Evolutionary conservation across 2,329 filamentous ascomycete genomes (phyloP).

Genomic region (Ophiocordyceps sinensis): DNA sequence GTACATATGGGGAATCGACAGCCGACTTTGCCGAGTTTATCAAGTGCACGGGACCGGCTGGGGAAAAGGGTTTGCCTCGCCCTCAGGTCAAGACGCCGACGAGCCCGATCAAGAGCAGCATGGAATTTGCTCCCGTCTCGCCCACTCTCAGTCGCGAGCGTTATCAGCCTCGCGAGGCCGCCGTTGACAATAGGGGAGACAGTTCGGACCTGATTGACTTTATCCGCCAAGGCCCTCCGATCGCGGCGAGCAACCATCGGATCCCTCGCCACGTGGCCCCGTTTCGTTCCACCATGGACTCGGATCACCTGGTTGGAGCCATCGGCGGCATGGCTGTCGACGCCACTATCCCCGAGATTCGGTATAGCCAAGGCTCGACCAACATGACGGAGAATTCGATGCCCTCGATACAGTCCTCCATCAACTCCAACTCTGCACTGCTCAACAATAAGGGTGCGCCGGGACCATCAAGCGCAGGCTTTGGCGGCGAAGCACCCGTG

Average conservation of each 20-base stretch:
- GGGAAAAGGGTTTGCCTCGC: slow-evolving; percentile 22
- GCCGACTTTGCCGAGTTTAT: slow-evolving; percentile 84
- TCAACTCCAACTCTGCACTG: slow-evolving; percentile 64
- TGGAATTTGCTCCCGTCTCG: slow-evolving; percentile 23
- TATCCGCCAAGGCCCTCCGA: slow-evolving; percentile 72
- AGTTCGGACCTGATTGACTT: slow-evolving; percentile 91
- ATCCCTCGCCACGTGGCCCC: slow-evolving; percentile 75
- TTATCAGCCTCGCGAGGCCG: slow-evolving; percentile 58
- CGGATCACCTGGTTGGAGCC: slow-evolving; percentile 52
- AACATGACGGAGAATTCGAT: slow-evolving; percentile 42
- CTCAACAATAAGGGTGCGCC: slow-evolving; percentile 26
- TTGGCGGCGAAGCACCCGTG: slow-evolving; percentile 39
- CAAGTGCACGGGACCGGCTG: slow-evolving; percentile 64
- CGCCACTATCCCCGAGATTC: slow-evolving; percentile 39
- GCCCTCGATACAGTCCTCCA: slow-evolving; percentile 45
- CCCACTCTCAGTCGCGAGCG: slow-evolving; percentile 32
- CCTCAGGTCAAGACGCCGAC: slow-evolving; percentile 17
- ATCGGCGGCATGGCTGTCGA: slow-evolving; percentile 43
- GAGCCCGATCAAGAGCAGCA: slow-evolving; percentile 19
- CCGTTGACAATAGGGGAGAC: slow-evolving; percentile 45
- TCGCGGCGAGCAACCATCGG: slow-evolving; percentile 43
- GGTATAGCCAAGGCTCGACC: slow-evolving; percentile 41
- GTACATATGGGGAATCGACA: slow-evolving; percentile 54
- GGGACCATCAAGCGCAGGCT: slow-evolving; percentile 17
- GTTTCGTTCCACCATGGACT: slow-evolving; percentile 75